Evolutionary conservation across 2,329 filamentous ascomycete species (phyloP), one percentile per base, ranked within the genome.

Genomic region (Ophiocordyceps camponoti-rufipedis): DNA sequence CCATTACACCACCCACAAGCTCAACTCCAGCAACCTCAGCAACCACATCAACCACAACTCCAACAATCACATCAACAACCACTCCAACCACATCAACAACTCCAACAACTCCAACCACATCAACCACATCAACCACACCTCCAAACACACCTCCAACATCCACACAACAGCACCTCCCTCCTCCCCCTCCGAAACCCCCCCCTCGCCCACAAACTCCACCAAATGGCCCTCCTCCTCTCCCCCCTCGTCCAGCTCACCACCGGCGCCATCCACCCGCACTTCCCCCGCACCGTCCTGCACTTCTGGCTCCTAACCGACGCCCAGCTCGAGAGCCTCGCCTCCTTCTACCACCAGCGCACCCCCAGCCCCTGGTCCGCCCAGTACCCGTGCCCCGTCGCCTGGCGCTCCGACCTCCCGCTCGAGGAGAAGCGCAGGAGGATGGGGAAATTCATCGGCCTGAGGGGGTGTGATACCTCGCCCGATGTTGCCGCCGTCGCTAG

Each of bases 251-350:
- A 78, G 60, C 62, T 80, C 51, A 67, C 68, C 19, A 74, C 72
- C 2, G 80, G 80, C 44, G 56, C 62, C n/a, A 63, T 80, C 2
- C 80, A 84, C 54, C 73, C 77, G 0, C 58, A 66, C 46, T 87
- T 82, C 58, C 82, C 82, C 1, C 55, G 56, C 18, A 82, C 75
- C 4, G 67, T 86, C 46, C 74, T 87, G 42, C 71, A 73, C 56
- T 85, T 82, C 62, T 84, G 80, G 71, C 75, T 86, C 31, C 71
- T 87, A 35, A 86, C 80, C 14, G 78, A 83, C 58, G 62, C 62
- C 29, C 70, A 87, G 61, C 75, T 85, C 46, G 82, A 87, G 62
- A 65, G 66, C 45, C 70, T 87, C 39, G 82, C 82, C 3, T 65
- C 71, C 51, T 85, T 82, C 62, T 87, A 86, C 65, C 79, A 83